A percentile compares a stretch with the other conserved stretches of the same genome.
Conservation (phyloP, 176 grass and related monocot species). For the Rhipidocladum racemiflorum region DNA sequence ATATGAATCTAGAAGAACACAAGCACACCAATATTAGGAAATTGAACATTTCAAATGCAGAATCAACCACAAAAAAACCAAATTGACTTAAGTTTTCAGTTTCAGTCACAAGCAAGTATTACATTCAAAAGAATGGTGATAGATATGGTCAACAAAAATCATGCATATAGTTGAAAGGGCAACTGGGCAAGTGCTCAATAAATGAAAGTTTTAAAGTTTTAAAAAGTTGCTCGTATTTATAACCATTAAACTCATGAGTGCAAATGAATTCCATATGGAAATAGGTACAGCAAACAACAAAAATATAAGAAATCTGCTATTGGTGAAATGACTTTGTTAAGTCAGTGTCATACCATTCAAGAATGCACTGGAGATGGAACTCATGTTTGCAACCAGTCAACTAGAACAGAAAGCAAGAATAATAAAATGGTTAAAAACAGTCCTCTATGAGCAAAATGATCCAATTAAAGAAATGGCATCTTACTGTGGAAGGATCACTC, state of each 20-base stretch:
- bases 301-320: background rate
- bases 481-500: constrained; percentile 79
- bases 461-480: constrained; percentile 20
- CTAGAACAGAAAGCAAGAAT: constrained; percentile 46
- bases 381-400: constrained; percentile 93
- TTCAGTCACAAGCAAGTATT: background rate
- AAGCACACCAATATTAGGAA: background rate
- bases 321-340: background rate
- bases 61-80: background rate
- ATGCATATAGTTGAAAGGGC: background rate
- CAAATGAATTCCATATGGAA: constrained; percentile 21
- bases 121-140: background rate
- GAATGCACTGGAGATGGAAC: constrained; percentile 98
- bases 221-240: background rate
- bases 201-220: constrained; percentile 4
- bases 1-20: constrained; percentile 21
- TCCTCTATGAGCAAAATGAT: background rate
- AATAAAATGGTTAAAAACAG: constrained; percentile 29
- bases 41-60: background rate
- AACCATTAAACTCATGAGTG: background rate
- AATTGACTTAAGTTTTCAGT: background rate
- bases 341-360: constrained; percentile 78
- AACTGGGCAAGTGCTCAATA: background rate
- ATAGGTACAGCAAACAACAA: background rate
- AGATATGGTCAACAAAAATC: background rate